Evolutionary conservation across 2,329 filamentous ascomycete genomes (phyloP).

Genomic region (Curvularia verruculosa): DNA sequence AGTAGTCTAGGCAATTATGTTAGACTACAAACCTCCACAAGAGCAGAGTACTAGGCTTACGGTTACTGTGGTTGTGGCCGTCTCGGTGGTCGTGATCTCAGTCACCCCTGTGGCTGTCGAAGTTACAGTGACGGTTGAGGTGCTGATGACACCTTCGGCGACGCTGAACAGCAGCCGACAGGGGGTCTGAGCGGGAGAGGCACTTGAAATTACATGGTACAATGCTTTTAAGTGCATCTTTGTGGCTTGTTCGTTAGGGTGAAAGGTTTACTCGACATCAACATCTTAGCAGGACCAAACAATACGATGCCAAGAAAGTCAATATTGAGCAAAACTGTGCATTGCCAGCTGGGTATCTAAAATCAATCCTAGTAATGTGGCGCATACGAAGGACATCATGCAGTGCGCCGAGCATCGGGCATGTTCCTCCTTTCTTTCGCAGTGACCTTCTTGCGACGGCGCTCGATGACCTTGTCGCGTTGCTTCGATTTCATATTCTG

Average conservation of each 20-base stretch:
- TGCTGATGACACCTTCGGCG: not conserved
- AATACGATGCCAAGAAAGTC: not conserved
- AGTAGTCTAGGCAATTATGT: not conserved
- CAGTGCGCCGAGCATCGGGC: slow-evolving; percentile 50
- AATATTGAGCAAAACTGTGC: not conserved
- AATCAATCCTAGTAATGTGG: not conserved
- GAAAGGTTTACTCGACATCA: not conserved
- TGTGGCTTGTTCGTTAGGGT: not conserved
- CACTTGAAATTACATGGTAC: not conserved
- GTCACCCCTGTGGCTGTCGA: not conserved
- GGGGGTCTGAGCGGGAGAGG: not conserved
- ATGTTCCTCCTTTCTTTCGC: slow-evolving; percentile 77
- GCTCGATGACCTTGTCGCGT: slow-evolving; percentile 82
- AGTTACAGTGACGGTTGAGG: not conserved
- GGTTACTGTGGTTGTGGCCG: not conserved
- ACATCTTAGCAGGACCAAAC: not conserved
- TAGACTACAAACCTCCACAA: not conserved
- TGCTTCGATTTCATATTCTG: slow-evolving; percentile 83
- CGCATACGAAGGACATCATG: not conserved
- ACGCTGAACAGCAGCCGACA: not conserved
- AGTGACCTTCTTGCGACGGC: slow-evolving; percentile 86
- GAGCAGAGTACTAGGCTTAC: not conserved
- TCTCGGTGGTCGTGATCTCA: not conserved
- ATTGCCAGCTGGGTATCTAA: slow-evolving; percentile 14
- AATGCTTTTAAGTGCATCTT: not conserved